Base-by-base conservation (phyloP, 2,329 filamentous ascomycete species). In the Fusarium nodosum region DNA sequence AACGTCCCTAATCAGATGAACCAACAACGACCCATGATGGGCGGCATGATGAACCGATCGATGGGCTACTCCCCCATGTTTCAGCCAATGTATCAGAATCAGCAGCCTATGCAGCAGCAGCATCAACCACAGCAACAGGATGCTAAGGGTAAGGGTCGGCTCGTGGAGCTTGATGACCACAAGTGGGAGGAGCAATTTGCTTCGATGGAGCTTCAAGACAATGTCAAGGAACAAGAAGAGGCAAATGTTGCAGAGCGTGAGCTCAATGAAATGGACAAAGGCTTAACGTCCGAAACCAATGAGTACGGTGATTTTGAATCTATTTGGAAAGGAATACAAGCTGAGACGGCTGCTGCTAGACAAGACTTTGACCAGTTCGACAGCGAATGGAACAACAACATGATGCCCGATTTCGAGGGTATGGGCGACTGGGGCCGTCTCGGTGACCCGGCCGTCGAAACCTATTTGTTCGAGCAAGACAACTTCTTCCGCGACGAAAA, bases 101-200 rank as follows among this genome's bases (percentile, higher is more conserved):
- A 82, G 59, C 78, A 81, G 57, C 78, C 76, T 45, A 79, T 81
- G 72, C 77, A 84, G 69, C 83, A 84, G 69, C 83, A 84, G 73
- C 77, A 84, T 68, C 83, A 84, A 74, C 77, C 82, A 72, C 83
- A 82, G 72, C 81, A 83, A 60, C 79, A 81, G 53, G 85, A 87
- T 69, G 84, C 81, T 51, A 92, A 94, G 79, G 93, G 92, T 62
- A 98, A 98, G 79, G 94, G 92, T 39, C 97, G 97, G 80, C 88
- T 98, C 82, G 91, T 98, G 15, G 96, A 98, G 82, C 87, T 98
- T 26, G 93, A 97, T 77, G 95, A 99, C 74, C 85, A 91, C 76
- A 91, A 97, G 77, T 98, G 96, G 96, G 95, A 98, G 81, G 93
- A 94, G 74, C 94, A 98, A 79, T 99, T 99, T 79, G 92, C 93